Base-by-base conservation (phyloP, 352 stramenopile genomes). In the Phytopythium kandeliae region DNA sequence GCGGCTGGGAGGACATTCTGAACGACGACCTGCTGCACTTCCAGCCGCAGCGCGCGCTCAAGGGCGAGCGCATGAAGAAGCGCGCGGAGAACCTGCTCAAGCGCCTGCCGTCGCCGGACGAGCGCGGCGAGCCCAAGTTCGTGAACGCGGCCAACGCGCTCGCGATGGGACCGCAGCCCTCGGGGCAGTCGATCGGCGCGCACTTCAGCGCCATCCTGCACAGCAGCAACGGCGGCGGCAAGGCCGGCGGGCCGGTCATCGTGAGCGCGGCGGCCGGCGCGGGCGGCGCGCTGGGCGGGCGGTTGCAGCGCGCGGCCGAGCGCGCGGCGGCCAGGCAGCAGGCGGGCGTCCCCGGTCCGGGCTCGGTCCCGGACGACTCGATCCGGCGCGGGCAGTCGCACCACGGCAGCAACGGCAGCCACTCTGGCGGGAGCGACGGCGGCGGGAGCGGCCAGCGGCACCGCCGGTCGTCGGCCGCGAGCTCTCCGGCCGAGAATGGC, bases 201-300 rank as follows among this genome's bases (percentile, higher is more conserved):
- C 65, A 86, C n/a, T 78, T 89, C 54, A 89, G 71, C 49, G 74
- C 76, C n/a, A 89, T 92, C 43, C 80, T 88, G n/a, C 81, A 87
- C 33, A 81, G 62, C 50, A 42, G 19, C 28, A 81, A 52, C 26
- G 43, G 52, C 7, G 16, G 11, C 2, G 37, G 43, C n/a, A 58
- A 52, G 36, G 17, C 36, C 45, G 47, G 34, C 15, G 47, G 47
- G 3, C 47, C 47, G 2, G 47, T 52, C 13, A 43, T 52, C 21
- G 47, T 52, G 5, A 43, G 42, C 38, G 30, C 54, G 16, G 16
- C 59, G n/a, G 51, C 49, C 11, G 50, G 21, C 3, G 30, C 51
- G n/a, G 57, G 63, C n/a, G 81, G 66, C 52, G 63, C 65, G 21
- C 10, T 19, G 2, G 22, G 45, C 19, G 78, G 76, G 12, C 65